Percentiles rank a stretch among this genome's conserved stretches.
Conservation (phyloP, 2,329 filamentous ascomycete genomes). For the Calonectria multiphialidica region DNA sequence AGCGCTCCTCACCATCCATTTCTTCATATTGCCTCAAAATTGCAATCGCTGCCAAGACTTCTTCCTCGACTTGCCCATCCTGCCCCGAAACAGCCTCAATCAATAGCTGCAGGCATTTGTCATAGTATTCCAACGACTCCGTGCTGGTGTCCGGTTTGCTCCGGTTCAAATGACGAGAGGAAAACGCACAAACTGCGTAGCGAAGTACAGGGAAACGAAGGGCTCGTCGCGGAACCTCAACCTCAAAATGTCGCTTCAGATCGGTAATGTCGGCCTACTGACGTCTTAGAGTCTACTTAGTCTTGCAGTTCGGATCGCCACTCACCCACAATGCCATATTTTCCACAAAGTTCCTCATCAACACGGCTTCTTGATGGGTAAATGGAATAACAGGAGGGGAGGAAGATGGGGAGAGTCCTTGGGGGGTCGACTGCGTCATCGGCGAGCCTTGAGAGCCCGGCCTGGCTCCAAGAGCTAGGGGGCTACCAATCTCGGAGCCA, state of each 20-base stretch:
- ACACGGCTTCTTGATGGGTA: slow-evolving; percentile 20
- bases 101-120: slow-evolving; percentile 28
- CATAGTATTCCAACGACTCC: slow-evolving; percentile 27
- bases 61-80: slow-evolving; percentile 24
- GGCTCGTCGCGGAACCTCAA: slow-evolving; percentile 29
- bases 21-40: slow-evolving; percentile 29
- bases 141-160: slow-evolving; percentile 22
- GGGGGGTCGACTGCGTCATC: slow-evolving; percentile 17
- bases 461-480: slow-evolving; percentile 6
- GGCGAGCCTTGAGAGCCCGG: slow-evolving; percentile 20
- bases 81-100: slow-evolving; percentile 27
- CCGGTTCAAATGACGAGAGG: slow-evolving; percentile 26
- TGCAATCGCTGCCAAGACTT: slow-evolving; percentile 25
- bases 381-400: slow-evolving; percentile 17
- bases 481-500: slow-evolving; percentile 12
- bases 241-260: slow-evolving; percentile 30
- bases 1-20: slow-evolving; percentile 23
- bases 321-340: slow-evolving; percentile 28
- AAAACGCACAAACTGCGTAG: slow-evolving; percentile 32
- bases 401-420: slow-evolving; percentile 18
- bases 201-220: slow-evolving; percentile 31
- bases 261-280: slow-evolving; percentile 28
- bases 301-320: not conserved
- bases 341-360: slow-evolving; percentile 29
- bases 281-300: not conserved